A percentile compares a stretch with the other conserved stretches of the same genome.
phyloP scores from a whole-genome alignment of 2,329 filamentous ascomycete species.

The Aspergillus transmontanensis region DNA sequence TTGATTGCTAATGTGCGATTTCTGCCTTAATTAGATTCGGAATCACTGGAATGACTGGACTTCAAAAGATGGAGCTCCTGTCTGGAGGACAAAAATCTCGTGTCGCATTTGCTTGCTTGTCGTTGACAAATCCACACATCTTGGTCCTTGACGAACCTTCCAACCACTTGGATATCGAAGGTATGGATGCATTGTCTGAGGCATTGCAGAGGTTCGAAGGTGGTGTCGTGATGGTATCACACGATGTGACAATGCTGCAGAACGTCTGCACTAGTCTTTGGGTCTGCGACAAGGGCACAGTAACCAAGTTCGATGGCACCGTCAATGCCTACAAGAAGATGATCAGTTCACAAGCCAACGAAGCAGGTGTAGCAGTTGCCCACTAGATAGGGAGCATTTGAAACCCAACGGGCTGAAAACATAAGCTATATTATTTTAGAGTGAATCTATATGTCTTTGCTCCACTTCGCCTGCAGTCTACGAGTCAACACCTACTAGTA shows the following conservation, averaged over 20 bases:
- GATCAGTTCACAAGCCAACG: slow-evolving; percentile 85
- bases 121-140: slow-evolving; percentile 92
- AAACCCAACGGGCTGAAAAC: neutral
- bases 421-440: neutral
- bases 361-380: slow-evolving; percentile 70
- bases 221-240: slow-evolving; percentile 96
- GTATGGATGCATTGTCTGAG: slow-evolving; percentile 90
- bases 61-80: slow-evolving; percentile 92
- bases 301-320: slow-evolving; percentile 94
- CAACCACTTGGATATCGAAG: slow-evolving; percentile 98
- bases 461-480: neutral
- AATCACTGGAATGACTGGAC: slow-evolving; percentile 88
- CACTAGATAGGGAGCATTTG: slow-evolving; percentile 30
- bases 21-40: slow-evolving; percentile 51
- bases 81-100: slow-evolving; percentile 98
- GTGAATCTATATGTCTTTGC: too few relatives aligned
- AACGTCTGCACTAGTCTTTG: slow-evolving; percentile 92
- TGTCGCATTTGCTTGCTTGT: slow-evolving; percentile 96
- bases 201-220: slow-evolving; percentile 87
- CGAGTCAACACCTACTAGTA: neutral
- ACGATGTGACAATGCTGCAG: slow-evolving; percentile 98
- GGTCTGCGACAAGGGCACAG: slow-evolving; percentile 92
- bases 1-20: slow-evolving; percentile 7
- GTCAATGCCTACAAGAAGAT: slow-evolving; percentile 98
- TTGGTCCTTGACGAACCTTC: slow-evolving; percentile 97